These are phyloP conservation scores for Lactarius trivialis DNA, from an alignment of 768 basidiomycete species.

Conservation along the genomic window DNA sequence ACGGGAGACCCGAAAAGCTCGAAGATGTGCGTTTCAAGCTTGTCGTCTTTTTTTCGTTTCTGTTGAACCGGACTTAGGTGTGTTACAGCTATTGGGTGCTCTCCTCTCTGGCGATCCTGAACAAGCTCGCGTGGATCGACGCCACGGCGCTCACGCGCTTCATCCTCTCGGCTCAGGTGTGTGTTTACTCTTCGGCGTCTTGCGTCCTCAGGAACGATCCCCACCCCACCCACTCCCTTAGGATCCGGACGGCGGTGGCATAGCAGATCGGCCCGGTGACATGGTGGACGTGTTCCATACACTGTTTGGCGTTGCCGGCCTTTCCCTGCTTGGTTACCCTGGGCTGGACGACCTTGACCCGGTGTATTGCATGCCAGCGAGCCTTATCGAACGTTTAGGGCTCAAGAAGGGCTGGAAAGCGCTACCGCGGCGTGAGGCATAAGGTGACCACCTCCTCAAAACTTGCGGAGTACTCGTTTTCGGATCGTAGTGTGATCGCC, in stretches of 20 bases:
- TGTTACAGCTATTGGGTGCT: conserved; percentile 98
- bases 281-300: conserved; percentile 99
- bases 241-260: conserved; percentile 88
- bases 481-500: background rate
- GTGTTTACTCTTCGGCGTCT: conserved; percentile 21
- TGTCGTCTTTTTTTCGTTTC: background rate
- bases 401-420: conserved; percentile 62
- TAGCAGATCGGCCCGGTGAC: conserved; percentile 89
- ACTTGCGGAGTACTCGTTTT: background rate
- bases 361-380: conserved; percentile 92
- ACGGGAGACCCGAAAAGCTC: conserved; percentile 96
- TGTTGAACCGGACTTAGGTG: too few relatives aligned
- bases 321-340: conserved; percentile 85
- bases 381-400: conserved; percentile 60
- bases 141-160: conserved; percentile 67
- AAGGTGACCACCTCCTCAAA: background rate
- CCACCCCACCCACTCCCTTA: conserved; percentile 31
- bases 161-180: conserved; percentile 82
- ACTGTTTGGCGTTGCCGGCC: conserved; percentile 76
- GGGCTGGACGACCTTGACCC: conserved; percentile 84
- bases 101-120: conserved; percentile 78
- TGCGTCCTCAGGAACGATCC: background rate
- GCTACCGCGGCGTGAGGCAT: conserved; percentile 35
- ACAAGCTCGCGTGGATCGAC: conserved; percentile 84
- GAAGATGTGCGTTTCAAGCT: conserved; percentile 65